phyloP scores from a whole-genome alignment of 2,329 filamentous ascomycete genomes.

The Cryoendolithus antarcticus region DNA sequence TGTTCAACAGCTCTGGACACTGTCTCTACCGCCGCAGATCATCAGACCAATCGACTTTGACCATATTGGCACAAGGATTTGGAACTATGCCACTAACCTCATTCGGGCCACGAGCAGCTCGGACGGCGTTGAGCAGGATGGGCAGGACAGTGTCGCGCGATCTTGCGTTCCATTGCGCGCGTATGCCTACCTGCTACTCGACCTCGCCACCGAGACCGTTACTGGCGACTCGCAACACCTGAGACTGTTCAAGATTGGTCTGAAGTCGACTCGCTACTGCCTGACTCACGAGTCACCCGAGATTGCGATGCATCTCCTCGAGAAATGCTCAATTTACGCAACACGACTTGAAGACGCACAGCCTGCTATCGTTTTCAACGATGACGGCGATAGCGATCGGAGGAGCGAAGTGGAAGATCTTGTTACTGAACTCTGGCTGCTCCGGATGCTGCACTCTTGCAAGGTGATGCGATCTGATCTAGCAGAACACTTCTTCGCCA shows the following conservation, averaged over 20 bases:
- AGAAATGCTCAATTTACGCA: conserved; percentile 47
- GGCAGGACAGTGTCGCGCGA: conserved; percentile 2
- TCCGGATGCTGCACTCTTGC: conserved; percentile 63
- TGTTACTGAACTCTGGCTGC: conserved; percentile 50
- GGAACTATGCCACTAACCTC: conserved; percentile 53
- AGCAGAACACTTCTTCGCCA: conserved; percentile 65
- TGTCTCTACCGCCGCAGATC: conserved; percentile 18
- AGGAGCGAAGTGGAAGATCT: conserved; percentile 27
- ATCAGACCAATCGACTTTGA: conserved; percentile 37
- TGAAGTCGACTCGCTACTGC: conserved; percentile 54
- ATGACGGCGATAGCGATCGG: conserved; percentile 13
- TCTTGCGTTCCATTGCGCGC: conserved; percentile 29
- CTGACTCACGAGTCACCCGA: conserved; percentile 47
- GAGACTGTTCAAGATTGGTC: conserved; percentile 52
- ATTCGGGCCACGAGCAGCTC: conserved; percentile 8
- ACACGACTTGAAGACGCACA: conserved; percentile 15
- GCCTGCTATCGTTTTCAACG: conserved; percentile 10
- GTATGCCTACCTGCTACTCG: conserved; percentile 58
- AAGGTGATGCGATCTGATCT: conserved; percentile 60
- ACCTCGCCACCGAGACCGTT: conserved; percentile 37
- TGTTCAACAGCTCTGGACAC: too few species aligned
- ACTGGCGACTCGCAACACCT: conserved; percentile 16
- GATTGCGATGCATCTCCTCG: conserved; percentile 48
- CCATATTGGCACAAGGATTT: conserved; percentile 44
- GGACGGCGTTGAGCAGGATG: conserved; percentile 4